These are phyloP conservation scores for Trichopus zeylanicus DNA, from an alignment of 116 monocot genomes.

Conservation along the genomic window DNA sequence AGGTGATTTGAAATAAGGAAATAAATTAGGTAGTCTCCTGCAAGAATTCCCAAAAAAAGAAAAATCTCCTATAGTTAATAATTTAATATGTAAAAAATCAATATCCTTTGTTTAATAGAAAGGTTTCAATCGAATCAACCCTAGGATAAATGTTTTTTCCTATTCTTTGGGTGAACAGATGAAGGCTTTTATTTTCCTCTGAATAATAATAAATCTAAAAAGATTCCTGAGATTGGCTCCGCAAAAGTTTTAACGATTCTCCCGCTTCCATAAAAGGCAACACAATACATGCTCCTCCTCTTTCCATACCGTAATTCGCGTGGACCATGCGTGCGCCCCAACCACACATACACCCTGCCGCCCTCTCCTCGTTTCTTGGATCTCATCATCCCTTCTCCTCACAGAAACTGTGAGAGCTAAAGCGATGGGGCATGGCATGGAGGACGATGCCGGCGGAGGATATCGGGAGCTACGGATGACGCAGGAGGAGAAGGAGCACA, in stretches of 20 bases:
- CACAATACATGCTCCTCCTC: not conserved
- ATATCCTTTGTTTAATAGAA: too few species aligned
- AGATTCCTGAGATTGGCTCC: not conserved
- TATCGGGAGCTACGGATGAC: slow-evolving; percentile 8
- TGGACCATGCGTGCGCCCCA: not conserved
- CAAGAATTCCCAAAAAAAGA: too few species aligned
- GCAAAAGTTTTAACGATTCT: too few species aligned
- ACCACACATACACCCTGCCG: not conserved
- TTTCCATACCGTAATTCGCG: not conserved
- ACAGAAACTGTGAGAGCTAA: not conserved
- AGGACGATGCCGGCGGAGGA: not conserved
- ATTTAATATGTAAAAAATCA: too few species aligned
- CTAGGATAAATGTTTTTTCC: too few species aligned
- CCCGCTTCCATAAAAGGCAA: not conserved
- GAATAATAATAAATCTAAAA: not conserved
- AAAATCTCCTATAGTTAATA: too few species aligned
- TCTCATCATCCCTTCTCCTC: not conserved
- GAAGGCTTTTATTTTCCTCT: too few species aligned
- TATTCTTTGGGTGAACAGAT: too few species aligned
- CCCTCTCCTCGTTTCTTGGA: slow-evolving; percentile 2
- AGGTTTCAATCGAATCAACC: too few species aligned
- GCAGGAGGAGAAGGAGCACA: slow-evolving; percentile 26
- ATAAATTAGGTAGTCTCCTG: too few species aligned
- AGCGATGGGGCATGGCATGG: not conserved
- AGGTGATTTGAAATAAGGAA: too few species aligned